These are phyloP conservation scores for Osmozyma mogii DNA, from an alignment of 805 yeast species.

Conservation along the genomic window DNA sequence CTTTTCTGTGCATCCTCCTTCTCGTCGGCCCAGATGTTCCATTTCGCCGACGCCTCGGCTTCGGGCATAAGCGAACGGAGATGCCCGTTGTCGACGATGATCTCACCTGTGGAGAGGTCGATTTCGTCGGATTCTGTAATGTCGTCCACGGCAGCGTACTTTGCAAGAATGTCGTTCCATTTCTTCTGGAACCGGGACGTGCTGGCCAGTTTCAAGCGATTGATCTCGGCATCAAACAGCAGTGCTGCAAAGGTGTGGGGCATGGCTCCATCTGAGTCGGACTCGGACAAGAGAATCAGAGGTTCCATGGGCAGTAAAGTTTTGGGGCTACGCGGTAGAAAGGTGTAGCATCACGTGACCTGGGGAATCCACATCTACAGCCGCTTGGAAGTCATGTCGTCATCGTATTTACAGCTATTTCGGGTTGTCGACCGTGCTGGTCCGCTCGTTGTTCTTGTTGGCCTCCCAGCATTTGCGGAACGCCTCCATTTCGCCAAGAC, in stretches of 20 bases:
- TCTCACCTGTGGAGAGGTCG: constrained; percentile 58
- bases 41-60: constrained; percentile 5
- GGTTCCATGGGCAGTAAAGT: no score
- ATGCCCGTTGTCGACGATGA: constrained; percentile 65
- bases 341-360: no score
- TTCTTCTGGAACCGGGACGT: constrained; percentile 15
- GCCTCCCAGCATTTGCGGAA: constrained; percentile 58
- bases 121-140: constrained; percentile 52
- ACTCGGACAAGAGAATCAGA: no score
- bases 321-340: no score
- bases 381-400: no score
- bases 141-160: constrained; percentile 41
- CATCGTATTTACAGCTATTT: not conserved
- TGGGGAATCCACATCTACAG: no score
- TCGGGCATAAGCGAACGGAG: constrained; percentile 34
- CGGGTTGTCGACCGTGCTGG: constrained; percentile 28
- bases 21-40: constrained; percentile 32
- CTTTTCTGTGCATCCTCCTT: constrained; percentile 9
- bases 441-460: constrained; percentile 48
- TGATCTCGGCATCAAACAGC: constrained; percentile 24
- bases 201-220: constrained; percentile 4
- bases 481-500: constrained; percentile 54
- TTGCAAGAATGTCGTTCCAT: constrained; percentile 49
- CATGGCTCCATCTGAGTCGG: no score
- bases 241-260: no score